Evolutionary conservation across 129 eudicot genomes (phyloP).

Genomic region (Kitagawia praeruptora): DNA sequence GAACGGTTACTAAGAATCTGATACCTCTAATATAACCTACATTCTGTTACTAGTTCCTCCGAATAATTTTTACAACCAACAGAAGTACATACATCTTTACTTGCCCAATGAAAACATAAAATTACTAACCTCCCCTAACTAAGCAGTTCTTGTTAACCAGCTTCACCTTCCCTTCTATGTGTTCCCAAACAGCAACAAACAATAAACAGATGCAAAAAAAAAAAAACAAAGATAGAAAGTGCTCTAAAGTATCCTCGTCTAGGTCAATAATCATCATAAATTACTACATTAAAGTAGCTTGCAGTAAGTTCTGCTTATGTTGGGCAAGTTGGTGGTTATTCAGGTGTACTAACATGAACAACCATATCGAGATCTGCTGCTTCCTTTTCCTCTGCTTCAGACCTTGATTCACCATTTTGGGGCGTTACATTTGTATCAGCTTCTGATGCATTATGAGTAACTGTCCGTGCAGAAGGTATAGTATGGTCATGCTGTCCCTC

Average conservation of each 20-base stretch:
- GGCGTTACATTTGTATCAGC: constrained; percentile 14
- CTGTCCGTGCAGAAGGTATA: constrained; percentile 36
- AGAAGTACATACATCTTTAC: constrained; percentile 1
- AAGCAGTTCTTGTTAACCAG: not conserved
- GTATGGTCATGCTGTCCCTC: constrained; percentile 70
- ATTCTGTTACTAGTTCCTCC: not conserved
- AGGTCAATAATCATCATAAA: constrained; percentile 9
- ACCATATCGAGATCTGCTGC: constrained; percentile 34
- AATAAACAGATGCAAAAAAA: not conserved
- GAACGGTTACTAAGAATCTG: not conserved
- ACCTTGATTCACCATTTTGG: constrained; percentile 36
- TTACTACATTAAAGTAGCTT: constrained; percentile 7
- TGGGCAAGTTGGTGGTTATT: constrained; percentile 5
- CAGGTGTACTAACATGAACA: constrained; percentile 46
- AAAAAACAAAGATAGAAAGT: not conserved
- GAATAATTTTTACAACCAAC: constrained; percentile 22
- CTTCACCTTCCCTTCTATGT: not conserved
- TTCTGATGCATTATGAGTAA: constrained; percentile 32
- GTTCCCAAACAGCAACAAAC: not conserved
- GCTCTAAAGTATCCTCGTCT: constrained; percentile 2
- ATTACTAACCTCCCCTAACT: not conserved
- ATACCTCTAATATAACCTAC: constrained; percentile 1
- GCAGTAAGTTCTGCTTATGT: not conserved
- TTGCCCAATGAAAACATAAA: not conserved
- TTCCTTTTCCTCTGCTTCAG: constrained; percentile 36